Base-by-base conservation (phyloP, 441 rosid genomes). In the Erodium trifolium region DNA sequence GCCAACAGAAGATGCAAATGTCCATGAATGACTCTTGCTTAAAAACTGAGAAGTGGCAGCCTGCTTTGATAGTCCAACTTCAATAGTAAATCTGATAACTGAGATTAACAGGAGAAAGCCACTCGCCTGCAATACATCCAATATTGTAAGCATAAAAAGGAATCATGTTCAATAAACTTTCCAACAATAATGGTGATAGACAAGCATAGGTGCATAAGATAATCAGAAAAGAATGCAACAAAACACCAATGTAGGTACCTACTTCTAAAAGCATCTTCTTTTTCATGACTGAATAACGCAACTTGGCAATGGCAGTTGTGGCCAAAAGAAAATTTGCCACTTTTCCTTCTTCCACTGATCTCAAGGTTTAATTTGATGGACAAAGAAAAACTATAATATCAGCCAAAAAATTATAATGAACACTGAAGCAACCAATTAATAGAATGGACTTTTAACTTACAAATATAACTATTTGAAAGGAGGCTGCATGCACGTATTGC, bases 341-440 rank as follows among this genome's bases (percentile, higher is more conserved):
- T 86, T 92, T 94, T 76, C 97, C 99, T 83, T 90, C 97, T 84
- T 85, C 93, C 90, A 93, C 98, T 93, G 82, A 73, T 67, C 67
- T 77, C 77, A 80, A 76, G 76, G 31, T 73, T 35, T 2, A 67
- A 63, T 45, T 14, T 18, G 12, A 57, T 29, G 39, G 71, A 39
- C 18, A 67, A 7, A 53, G 29, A 66, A 16, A 72, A 67, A 5
- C 29, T 4, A 23, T 18, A 55, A 62, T 18, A 64, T 67, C 70
- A 79, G 72, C 37, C 68, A 65, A 57, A 77, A 31, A 29, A 27
- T 51, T 43, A 8, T 60, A 59, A 72, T 67, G 66, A 72, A 41
- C 51, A 67, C 49, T 41, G 29, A 17, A 67, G 31, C 57, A 57
- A 59, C 63, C 55, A 63, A 63, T 63, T 13, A 37, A 57, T 62